Base-by-base conservation (phyloP, 2,329 filamentous ascomycete species). In the Daldinia eschscholtzii region DNA sequence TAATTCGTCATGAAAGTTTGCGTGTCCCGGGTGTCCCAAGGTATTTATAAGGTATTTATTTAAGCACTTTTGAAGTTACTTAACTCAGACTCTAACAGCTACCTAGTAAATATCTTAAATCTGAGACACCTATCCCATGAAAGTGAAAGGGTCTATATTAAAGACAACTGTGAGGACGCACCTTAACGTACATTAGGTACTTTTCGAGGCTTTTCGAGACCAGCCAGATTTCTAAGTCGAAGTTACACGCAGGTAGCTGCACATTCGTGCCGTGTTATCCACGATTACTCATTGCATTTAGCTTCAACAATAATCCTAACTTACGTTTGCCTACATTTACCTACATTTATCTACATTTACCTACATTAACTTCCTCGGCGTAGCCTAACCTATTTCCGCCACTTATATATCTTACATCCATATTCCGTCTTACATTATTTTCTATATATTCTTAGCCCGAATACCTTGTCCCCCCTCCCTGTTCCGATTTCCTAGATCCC, bases 161-260 rank as follows among this genome's bases (percentile, higher is more conserved):
- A 26, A 56, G 44, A 13, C 35, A 39, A 13, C 35, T 15, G 10
- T 13, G 4, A 39, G 13, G 35, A 15, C 13, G 35, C 35, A 39
- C 13, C 35, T 39, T 13, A 39, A 13, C 35, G 35, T 39, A 39
- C 12, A 13, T 39, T 39, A 15, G 9, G 12, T 39, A 39, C 2
- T 35, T 53, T 53, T 53, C 48, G 28, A 53, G 10, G 28, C 20
- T 28, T 50, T 15, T 53, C 15, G 37, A 64, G 44, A 42, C 63
- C 70, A 68, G 68, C 69, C 61, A 69, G 55, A 62, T 65, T 59
- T 37, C 58, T 41, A 53, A 35, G 20, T 61, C 58, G 55, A 42
- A 61, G 39, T 10, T 39, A 59, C 56, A 59, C 41, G 57, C 61
- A 63, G 50, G 28, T 50, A 35, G 23, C 61, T 65, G 61, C 55